Base-by-base conservation (phyloP, 1,284 basidiomycete species). In the Rhodotorula mucilaginosa region DNA sequence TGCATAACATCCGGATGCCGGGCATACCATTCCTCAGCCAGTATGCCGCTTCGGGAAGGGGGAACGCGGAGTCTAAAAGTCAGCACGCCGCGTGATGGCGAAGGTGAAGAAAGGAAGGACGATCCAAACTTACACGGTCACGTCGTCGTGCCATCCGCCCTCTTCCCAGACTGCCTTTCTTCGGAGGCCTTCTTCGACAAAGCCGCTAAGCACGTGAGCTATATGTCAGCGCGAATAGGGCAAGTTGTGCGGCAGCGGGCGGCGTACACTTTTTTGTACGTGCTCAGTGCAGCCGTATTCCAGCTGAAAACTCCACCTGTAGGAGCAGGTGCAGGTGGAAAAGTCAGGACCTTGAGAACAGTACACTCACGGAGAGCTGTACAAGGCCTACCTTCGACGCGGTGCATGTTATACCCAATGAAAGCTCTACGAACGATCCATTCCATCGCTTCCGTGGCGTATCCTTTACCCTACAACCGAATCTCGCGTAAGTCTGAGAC, bases 401-500 rank as follows among this genome's bases (percentile, higher is more conserved):
- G 44, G 23, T 68, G 48, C 21, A 63, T 31, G 2, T 57, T 49
- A 15, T 31, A 64, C 0, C 56, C 34, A 1, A 68, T 21, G 58
- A 64, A 68, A 13, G 67, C 67, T 29, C 61, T 57, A 10, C 63
- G 47, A 39, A 68, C 39, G 1, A 68, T 15, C 67, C 67, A 68
- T 19, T 64, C 61, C 34, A 68, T 19, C n/a, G 67, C 67, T 57
- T 68, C 61, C 1, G 29, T 31, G 12, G 61, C 67, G 21, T 51
- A 68, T 0, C 67, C 67, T 26, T 68, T 63, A 12, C 67, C 48
- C 65, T 67, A 56, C 29, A 12, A n/a, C 3, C 16, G n/a, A 26
- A 10, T 10, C 15, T 16, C 46, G 13, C 26, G 59, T n/a, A 26
- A 29, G 39, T 44, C 12, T 44, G 39, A 44, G 12, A 10, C 39